A percentile compares a stretch with the other conserved stretches of the same genome.
Conservation (phyloP, 306 rosid species). For the Quercus parvula region DNA sequence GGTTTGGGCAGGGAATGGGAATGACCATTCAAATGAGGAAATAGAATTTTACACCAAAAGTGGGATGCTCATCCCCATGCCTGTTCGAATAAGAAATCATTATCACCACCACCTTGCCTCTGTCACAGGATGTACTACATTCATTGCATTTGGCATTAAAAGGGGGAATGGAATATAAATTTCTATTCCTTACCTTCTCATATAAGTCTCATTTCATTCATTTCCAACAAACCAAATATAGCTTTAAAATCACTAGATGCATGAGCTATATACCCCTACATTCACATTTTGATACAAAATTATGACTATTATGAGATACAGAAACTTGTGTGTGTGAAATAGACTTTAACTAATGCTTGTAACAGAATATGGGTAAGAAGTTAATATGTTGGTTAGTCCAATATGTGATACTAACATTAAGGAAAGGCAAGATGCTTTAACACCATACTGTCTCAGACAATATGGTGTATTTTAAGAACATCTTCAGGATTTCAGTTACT, state of each 20-base stretch:
- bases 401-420: not conserved
- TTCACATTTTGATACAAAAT: not conserved
- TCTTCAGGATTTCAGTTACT: not conserved
- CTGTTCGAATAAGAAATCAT: not conserved
- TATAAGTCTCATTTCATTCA: not conserved
- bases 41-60: not conserved
- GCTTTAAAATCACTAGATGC: slow-evolving; percentile 7
- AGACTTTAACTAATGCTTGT: not conserved
- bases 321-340: too few species aligned
- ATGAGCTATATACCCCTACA: not conserved
- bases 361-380: not conserved
- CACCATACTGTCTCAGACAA: not conserved
- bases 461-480: not conserved
- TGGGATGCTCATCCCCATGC: not conserved
- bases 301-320: not conserved
- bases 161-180: not conserved
- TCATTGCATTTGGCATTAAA: not conserved
- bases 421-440: not conserved
- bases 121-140: not conserved
- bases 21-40: not conserved
- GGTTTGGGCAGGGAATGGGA: not conserved
- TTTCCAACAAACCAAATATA: not conserved
- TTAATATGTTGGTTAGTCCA: not conserved
- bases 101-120: not conserved
- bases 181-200: not conserved